phyloP scores from a whole-genome alignment of 352 stramenopile species.

The Thraustotheca clavata region DNA sequence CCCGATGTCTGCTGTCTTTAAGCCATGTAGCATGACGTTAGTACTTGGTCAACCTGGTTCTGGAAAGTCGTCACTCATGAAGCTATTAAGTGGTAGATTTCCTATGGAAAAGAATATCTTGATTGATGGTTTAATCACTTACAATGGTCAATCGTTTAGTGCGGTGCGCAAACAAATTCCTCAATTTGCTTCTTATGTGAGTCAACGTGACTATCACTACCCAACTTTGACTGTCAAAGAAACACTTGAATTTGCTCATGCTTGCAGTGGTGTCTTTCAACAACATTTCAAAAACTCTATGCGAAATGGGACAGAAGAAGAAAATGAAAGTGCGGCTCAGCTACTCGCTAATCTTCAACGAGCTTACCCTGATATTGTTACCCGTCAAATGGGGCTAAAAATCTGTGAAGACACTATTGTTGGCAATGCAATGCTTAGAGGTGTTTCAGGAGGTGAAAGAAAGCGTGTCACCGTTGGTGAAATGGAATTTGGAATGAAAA shows the following conservation, averaged over 20 bases:
- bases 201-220: slow-evolving; percentile 66
- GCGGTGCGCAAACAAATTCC: slow-evolving; percentile 38
- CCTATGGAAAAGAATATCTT: slow-evolving; percentile 30
- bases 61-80: slow-evolving; percentile 36
- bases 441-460: slow-evolving; percentile 81
- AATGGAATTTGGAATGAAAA: slow-evolving; percentile 61
- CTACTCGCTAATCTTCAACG: slow-evolving; percentile 28
- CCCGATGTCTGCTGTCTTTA: slow-evolving; percentile 29
- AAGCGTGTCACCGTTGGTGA: slow-evolving; percentile 85
- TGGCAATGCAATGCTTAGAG: slow-evolving; percentile 39
- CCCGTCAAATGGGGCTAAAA: slow-evolving; percentile 43
- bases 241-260: slow-evolving; percentile 88
- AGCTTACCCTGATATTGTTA: slow-evolving; percentile 28
- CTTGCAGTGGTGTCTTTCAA: slow-evolving; percentile 49
- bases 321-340: slow-evolving; percentile 35
- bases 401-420: slow-evolving; percentile 45
- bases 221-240: slow-evolving; percentile 85
- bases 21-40: slow-evolving; percentile 22
- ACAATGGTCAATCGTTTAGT: slow-evolving; percentile 25
- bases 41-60: slow-evolving; percentile 24
- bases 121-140: slow-evolving; percentile 30
- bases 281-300: slow-evolving; percentile 25
- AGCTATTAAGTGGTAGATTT: slow-evolving; percentile 36
- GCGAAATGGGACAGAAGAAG: slow-evolving; percentile 25
- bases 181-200: slow-evolving; percentile 34